Evolutionary conservation across 768 basidiomycete genomes (phyloP).

Genomic region (Heimioporus sp.): DNA sequence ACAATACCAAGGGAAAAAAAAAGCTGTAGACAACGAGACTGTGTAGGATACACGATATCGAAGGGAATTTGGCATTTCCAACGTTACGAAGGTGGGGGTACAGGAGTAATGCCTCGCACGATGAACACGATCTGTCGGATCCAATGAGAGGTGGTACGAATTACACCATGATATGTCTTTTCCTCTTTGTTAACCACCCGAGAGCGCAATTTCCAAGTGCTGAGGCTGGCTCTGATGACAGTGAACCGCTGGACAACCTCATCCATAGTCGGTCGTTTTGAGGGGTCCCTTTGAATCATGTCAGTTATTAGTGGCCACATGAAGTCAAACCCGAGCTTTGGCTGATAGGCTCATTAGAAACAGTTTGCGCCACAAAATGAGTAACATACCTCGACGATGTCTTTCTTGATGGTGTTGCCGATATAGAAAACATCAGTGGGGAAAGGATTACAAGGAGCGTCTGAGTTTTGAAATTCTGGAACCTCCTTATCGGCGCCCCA

Average conservation of each 20-base stretch:
- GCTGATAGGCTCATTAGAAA: not conserved
- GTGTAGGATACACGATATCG: no score
- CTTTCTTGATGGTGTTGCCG: conserved; percentile 34
- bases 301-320: conserved; percentile 33
- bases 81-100: no score
- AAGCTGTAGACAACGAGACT: no score
- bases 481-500: conserved; percentile 41
- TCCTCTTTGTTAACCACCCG: conserved; percentile 12
- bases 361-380: not conserved
- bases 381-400: conserved; percentile 31
- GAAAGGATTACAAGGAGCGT: conserved; percentile 36
- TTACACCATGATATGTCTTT: not conserved
- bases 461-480: conserved; percentile 33
- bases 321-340: conserved; percentile 24
- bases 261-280: conserved; percentile 36
- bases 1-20: no score
- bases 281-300: conserved; percentile 39
- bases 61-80: no score
- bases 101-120: conserved; percentile 12
- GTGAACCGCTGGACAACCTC: conserved; percentile 33
- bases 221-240: conserved; percentile 16
- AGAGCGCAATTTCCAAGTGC: conserved; percentile 28
- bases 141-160: conserved; percentile 21
- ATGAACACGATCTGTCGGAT: conserved; percentile 19
- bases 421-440: conserved; percentile 43